Evolutionary conservation across 805 yeast genomes (phyloP).

Genomic region (Starmerella gropengiesseri): DNA sequence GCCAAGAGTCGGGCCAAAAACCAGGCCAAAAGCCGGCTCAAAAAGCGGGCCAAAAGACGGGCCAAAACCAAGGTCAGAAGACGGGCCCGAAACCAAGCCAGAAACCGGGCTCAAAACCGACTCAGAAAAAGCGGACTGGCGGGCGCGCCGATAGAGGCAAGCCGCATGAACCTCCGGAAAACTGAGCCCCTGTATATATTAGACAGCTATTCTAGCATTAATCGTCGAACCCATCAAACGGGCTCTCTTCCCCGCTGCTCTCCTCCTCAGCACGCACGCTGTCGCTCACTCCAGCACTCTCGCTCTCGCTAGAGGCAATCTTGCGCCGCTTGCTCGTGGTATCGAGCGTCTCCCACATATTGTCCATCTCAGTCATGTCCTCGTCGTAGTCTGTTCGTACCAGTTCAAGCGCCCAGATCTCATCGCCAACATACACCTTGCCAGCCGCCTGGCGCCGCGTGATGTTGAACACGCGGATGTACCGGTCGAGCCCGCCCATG

Average conservation of each 20-base stretch:
- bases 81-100: too few species aligned
- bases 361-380: slow-evolving; percentile 9
- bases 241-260: neutral
- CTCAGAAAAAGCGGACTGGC: too few species aligned
- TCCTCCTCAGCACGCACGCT: too few species aligned
- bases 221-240: slow-evolving; percentile 12
- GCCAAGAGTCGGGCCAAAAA: neutral
- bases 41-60: neutral
- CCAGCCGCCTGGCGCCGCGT: slow-evolving; percentile 48
- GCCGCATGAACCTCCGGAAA: too few species aligned
- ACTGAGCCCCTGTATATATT: neutral
- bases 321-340: slow-evolving; percentile 3
- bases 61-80: neutral
- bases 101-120: too few species aligned
- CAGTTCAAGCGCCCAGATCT: slow-evolving; percentile 36
- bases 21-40: neutral
- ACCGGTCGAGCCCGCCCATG: slow-evolving; percentile 81
- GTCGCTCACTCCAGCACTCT: too few species aligned
- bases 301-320: neutral
- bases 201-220: neutral
- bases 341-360: slow-evolving; percentile 9
- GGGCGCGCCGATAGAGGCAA: too few species aligned
- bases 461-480: slow-evolving; percentile 64
- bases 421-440: slow-evolving; percentile 68
- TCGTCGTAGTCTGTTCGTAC: slow-evolving; percentile 14